A percentile compares a stretch with the other conserved stretches of the same genome.
phyloP scores from a whole-genome alignment of 179 eudicot genomes.

The Patellifolia procumbens region DNA sequence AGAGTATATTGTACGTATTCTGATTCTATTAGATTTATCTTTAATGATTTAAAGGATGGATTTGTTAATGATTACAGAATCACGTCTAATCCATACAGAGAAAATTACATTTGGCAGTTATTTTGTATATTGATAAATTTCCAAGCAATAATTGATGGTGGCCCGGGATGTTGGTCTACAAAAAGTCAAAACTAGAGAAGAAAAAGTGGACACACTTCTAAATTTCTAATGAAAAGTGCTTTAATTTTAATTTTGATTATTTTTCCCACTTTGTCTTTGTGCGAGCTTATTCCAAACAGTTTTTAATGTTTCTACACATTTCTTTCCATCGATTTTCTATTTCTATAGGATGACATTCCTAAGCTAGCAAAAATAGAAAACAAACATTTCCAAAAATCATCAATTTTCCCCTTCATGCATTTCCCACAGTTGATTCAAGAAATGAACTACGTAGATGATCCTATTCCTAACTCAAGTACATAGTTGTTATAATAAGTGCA shows the following conservation, averaged over 20 bases:
- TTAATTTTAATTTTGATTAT: neutral
- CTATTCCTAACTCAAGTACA: too few relatives aligned
- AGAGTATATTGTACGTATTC: neutral
- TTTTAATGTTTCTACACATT: too few relatives aligned
- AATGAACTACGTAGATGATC: too few relatives aligned
- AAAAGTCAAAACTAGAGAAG: slow-evolving; percentile 2
- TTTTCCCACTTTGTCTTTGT: neutral
- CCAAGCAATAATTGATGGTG: neutral
- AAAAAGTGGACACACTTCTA: slow-evolving; percentile 11
- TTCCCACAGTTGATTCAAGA: too few relatives aligned
- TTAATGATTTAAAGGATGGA: neutral
- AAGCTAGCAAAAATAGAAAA: too few relatives aligned
- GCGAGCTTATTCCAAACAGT: too few relatives aligned
- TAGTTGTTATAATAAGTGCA: too few relatives aligned
- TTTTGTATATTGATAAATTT: neutral
- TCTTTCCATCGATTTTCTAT: too few relatives aligned
- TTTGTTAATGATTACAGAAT: neutral
- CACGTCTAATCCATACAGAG: neutral
- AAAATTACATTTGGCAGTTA: neutral
- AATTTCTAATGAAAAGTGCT: neutral
- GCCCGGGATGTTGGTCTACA: neutral
- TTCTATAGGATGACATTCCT: too few relatives aligned
- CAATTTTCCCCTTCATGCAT: too few relatives aligned
- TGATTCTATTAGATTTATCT: neutral
- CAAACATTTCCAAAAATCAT: too few relatives aligned